Evolutionary conservation across 257 asterid genomes (phyloP).

Genomic region (Jacaranda copaia): DNA sequence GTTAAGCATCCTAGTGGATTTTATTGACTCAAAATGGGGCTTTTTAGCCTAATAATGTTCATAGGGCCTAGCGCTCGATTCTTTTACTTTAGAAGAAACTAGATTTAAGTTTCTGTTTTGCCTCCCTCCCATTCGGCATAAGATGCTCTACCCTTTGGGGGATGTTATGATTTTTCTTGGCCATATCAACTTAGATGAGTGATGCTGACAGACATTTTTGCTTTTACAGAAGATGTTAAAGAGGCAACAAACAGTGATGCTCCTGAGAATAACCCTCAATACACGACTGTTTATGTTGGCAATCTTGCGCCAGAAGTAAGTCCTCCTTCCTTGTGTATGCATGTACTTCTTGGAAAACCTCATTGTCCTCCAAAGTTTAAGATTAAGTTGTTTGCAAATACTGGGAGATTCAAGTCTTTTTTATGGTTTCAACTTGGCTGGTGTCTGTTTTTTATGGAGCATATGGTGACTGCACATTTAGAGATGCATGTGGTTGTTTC

Average conservation of each 20-base stretch:
- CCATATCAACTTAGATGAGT: slow-evolving; percentile 12
- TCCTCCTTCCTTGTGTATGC: slow-evolving; percentile 22
- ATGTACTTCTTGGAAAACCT: slow-evolving; percentile 13
- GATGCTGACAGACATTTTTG: slow-evolving; percentile 30
- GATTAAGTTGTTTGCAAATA: background rate
- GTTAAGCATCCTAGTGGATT: background rate
- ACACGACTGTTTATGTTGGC: slow-evolving; percentile 84
- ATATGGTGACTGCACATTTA: background rate
- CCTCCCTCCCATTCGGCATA: background rate
- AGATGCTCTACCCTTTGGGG: slow-evolving; percentile 25
- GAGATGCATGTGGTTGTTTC: background rate
- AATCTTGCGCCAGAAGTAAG: slow-evolving; percentile 86
- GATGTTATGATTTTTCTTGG: slow-evolving; percentile 24
- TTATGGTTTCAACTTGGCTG: background rate
- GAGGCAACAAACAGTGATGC: slow-evolving; percentile 71
- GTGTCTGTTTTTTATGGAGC: background rate
- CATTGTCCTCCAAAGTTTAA: slow-evolving; percentile 10
- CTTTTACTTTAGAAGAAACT: background rate
- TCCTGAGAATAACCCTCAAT: slow-evolving; percentile 84
- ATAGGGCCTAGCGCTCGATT: background rate
- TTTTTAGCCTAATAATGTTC: background rate
- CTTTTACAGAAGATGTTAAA: slow-evolving; percentile 74
- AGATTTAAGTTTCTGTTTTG: background rate
- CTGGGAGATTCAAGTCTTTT: background rate
- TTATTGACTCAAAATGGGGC: background rate